phyloP scores from a whole-genome alignment of 1,284 basidiomycete genomes.

The Rhodotorula sp. region DNA sequence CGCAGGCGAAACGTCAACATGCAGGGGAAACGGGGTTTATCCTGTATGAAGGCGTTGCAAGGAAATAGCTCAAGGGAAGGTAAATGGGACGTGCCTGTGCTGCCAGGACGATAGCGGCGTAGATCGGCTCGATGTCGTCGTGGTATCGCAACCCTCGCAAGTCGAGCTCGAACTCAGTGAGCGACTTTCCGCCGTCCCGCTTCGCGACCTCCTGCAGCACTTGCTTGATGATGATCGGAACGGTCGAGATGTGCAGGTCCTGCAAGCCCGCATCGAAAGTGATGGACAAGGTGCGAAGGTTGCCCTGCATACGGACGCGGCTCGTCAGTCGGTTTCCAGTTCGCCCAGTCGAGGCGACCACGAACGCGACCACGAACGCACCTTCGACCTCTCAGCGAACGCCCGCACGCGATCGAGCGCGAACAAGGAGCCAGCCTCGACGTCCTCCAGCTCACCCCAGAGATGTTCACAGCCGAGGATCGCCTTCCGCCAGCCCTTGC shows the following conservation, averaged over 20 bases:
- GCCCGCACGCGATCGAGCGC: conserved; percentile 11
- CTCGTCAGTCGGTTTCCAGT: background rate
- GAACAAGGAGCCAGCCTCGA: background rate
- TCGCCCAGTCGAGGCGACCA: background rate
- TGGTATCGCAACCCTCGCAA: background rate
- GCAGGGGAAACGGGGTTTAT: too few relatives aligned
- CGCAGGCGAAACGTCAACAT: background rate
- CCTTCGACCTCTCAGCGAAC: conserved; percentile 11
- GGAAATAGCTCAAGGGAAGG: too few relatives aligned
- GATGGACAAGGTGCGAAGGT: background rate
- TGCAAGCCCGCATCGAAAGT: background rate
- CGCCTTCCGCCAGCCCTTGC: conserved; percentile 16
- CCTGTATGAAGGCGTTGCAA: too few relatives aligned
- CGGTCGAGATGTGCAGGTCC: background rate
- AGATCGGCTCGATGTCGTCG: conserved; percentile 15
- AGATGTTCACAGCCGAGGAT: conserved; percentile 8
- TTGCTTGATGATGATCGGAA: conserved; percentile 5
- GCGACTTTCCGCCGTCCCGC: conserved; percentile 2
- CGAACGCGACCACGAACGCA: background rate
- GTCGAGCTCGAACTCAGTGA: conserved; percentile 14
- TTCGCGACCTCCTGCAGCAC: conserved; percentile 11
- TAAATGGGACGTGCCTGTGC: background rate
- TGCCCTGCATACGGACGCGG: background rate
- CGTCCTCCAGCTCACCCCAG: conserved; percentile 7
- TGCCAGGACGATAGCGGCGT: background rate